Base-by-base conservation (phyloP, 1,284 basidiomycete genomes). In the Rhodotorula sp. region DNA sequence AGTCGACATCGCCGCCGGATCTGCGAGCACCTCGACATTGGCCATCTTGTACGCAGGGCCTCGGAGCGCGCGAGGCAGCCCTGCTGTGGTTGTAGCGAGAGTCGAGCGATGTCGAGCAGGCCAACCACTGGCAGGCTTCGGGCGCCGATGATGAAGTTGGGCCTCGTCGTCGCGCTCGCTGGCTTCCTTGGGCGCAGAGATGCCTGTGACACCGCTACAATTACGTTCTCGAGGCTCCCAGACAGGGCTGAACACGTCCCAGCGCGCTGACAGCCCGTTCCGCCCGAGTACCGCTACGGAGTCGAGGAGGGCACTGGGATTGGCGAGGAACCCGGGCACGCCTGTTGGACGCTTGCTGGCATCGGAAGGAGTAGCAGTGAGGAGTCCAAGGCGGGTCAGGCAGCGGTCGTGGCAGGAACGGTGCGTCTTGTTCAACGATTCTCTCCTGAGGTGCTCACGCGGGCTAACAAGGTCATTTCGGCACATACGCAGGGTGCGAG, bases 291-390 rank as follows among this genome's bases (percentile, higher is more conserved):
- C 44, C 30, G 57, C 40, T 5, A 18, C 20, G 9, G 26, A 46
- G 11, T 58, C 44, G 44, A 13, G 46, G 44, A 47, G 40, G 18
- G 44, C 40, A n/a, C 28, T 46, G 26, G 57, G 44, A n/a, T 26
- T 64, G 47, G 56, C 31, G 16, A 48, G 65, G 26, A 50, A 53
- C 3, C 59, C 54, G 8, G 70, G 66, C 4, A 66, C 66, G 2
- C 66, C 70, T 24, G 56, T 68, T 2, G 58, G 59, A 10, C 31
- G 61, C 20, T 52, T 71, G 16, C 65, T 71, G 20, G 63, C 70
- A 6, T 59, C 55, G 30, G 70, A 71, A 34, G 66, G 70, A 1
- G 40, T 62, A 22, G 20, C 60, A 3, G 61, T 64, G 6, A n/a
- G 57, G 5, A 68, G 66, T 53, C 66, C 66, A 3, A 22, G 70